These are phyloP conservation scores for Solanum piurae DNA, from an alignment of 257 asterid species.

Conservation along the genomic window DNA sequence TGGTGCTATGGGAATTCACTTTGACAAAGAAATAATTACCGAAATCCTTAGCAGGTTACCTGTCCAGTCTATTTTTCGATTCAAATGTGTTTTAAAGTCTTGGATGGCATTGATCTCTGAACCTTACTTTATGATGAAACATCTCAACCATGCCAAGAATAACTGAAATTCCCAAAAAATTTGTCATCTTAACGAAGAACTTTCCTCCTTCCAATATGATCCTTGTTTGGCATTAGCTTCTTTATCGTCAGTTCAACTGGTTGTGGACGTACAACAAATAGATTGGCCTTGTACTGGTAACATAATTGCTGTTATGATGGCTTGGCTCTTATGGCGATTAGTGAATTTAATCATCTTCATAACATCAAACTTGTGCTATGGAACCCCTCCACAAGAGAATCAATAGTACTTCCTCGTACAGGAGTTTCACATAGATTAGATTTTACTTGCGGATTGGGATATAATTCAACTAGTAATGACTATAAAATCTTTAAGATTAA, in stretches of 20 bases:
- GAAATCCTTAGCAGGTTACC: slow-evolving; percentile 3
- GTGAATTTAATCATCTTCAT: background rate
- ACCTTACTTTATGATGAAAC: background rate
- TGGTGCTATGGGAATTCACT: background rate
- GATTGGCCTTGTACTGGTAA: background rate
- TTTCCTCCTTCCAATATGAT: background rate
- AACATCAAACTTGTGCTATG: background rate
- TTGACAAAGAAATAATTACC: background rate
- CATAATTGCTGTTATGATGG: background rate
- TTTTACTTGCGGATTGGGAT: background rate
- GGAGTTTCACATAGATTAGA: background rate
- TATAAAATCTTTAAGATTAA: background rate
- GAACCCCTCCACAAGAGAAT: background rate
- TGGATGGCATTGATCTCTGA: background rate
- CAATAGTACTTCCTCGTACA: background rate
- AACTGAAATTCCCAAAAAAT: background rate
- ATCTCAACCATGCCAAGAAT: background rate
- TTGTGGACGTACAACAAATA: background rate
- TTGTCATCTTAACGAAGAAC: background rate
- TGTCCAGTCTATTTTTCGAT: slow-evolving; percentile 1
- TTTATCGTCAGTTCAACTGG: background rate
- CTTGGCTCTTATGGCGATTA: background rate
- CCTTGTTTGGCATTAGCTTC: background rate
- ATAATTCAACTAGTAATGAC: background rate
- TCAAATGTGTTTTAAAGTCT: slow-evolving; percentile 5